Evolutionary conservation across 2,329 filamentous ascomycete genomes (phyloP), one percentile per base, ranked within the genome.

Genomic region (Fusarium verrucosum): DNA sequence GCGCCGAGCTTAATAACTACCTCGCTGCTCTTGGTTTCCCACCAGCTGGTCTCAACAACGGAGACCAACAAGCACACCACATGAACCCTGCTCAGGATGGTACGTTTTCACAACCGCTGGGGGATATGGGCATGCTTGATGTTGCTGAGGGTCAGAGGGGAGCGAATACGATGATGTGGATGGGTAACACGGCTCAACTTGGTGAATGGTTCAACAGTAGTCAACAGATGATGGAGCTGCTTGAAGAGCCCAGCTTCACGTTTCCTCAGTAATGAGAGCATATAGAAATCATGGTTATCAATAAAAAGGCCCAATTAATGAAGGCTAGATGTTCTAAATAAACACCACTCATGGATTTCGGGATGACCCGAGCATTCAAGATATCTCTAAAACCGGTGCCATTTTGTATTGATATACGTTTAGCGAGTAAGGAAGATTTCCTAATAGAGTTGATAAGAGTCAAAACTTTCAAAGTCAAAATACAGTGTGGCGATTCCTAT

Each of bases 11-110:
- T 7, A 71, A 72, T 26, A 71, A 52, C 5, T 72, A 72, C 36
- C 77, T 87, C 0, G 80, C 78, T 35, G 83, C 83, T 1, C 74
- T 87, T 4, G 84, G 85, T 0, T 77, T 87, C 25, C 72, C 71
- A 14, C 56, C 59, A 14, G 35, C 65, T 10, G 59, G 50, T 7
- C 42, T 54, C 1, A 59, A 59, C 11, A 52, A 41, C 2, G 54
- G 58, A 26, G 37, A 16, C 3, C 60, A 59, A 38, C 70, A 73
- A 10, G 66, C 63, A 19, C n/a, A 36, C 4, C 69, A 66, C 5
- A 43, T 52, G 14, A 45, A 36, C 14, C 54, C 53, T 7, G 9
- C 25, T n/a, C 61, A 68, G 11, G 23, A 26, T 10, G 44, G 32
- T 23, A 17, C 45, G 5, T 70, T 69, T 26, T 43, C 49, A 7